phyloP scores from a whole-genome alignment of 2,329 filamentous ascomycete species.

The Trichoderma brevicompactum region DNA sequence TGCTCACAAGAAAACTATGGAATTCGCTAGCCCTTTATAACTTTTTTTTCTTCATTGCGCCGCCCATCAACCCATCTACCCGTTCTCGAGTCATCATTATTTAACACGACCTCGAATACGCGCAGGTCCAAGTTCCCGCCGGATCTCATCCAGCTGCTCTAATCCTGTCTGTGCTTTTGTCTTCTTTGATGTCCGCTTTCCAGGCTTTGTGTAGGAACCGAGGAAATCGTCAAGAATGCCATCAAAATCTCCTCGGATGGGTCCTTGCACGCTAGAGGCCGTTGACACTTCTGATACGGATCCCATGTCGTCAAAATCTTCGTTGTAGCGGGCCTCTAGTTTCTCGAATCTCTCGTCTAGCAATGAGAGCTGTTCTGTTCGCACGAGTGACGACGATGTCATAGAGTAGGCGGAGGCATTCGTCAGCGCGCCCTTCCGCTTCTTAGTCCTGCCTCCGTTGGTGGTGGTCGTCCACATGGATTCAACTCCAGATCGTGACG shows the following conservation, averaged over 20 bases:
- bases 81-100: conserved; percentile 8
- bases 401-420: conserved; percentile 87
- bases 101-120: conserved; percentile 53
- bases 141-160: conserved; percentile 88
- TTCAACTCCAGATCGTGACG: conserved; percentile 65
- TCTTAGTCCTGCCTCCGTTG: conserved; percentile 83
- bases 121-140: conserved; percentile 77
- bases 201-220: conserved; percentile 70
- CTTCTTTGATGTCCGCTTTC: conserved; percentile 78
- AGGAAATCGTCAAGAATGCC: conserved; percentile 93
- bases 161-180: conserved; percentile 80
- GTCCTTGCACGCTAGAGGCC: conserved; percentile 68
- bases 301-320: conserved; percentile 54
- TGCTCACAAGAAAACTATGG: too few species aligned
- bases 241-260: conserved; percentile 79
- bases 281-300: conserved; percentile 66
- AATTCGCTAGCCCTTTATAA: conserved; percentile 15
- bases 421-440: conserved; percentile 91
- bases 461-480: conserved; percentile 77
- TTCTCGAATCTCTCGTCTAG: conserved; percentile 91
- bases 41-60: neutral
- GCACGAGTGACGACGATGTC: conserved; percentile 83
- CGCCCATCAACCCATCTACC: neutral
- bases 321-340: conserved; percentile 76
- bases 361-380: conserved; percentile 83